Conservation (phyloP, 2,329 filamentous ascomycete genomes). For the Plectosphaerella sp. region DNA sequence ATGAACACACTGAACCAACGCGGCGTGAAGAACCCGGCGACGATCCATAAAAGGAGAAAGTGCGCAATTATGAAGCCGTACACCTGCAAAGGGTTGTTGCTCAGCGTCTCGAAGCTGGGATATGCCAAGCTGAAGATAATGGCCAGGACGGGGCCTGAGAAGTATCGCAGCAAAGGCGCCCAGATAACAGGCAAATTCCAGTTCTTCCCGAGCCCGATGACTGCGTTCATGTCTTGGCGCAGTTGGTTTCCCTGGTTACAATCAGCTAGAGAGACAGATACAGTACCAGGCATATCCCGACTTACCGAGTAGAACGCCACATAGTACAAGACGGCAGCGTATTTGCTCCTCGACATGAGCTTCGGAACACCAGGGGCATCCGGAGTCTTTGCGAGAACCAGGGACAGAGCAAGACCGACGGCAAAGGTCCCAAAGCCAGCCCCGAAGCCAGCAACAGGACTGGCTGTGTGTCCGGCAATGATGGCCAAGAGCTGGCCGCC, state of each 20-base stretch:
- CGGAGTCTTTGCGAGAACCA: conserved; percentile 33
- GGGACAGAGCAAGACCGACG: conserved; percentile 25
- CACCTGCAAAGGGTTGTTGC: conserved; percentile 35
- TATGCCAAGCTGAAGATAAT: conserved; percentile 46
- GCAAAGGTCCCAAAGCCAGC: conserved; percentile 45
- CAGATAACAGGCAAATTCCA: conserved; percentile 46
- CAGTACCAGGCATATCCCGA: neutral
- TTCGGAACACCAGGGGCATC: conserved; percentile 4
- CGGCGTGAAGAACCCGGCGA: conserved; percentile 44
- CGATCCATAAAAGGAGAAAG: conserved; percentile 39
- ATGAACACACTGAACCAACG: conserved; percentile 50
- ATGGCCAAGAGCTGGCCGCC: conserved; percentile 42
- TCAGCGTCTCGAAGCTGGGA: conserved; percentile 29
- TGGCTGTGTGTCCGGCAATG: conserved; percentile 37
- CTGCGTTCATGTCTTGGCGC: conserved; percentile 42
- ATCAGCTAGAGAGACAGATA: neutral
- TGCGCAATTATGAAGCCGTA: conserved; percentile 44
- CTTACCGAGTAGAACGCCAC: conserved; percentile 5
- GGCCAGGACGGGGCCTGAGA: conserved; percentile 42
- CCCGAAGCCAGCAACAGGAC: conserved; percentile 35
- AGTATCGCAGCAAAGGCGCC: conserved; percentile 37
- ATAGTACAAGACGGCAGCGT: conserved; percentile 4
- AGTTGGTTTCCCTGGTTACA: conserved; percentile 43
- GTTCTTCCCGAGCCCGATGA: conserved; percentile 42
- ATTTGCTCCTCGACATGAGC: neutral